These are phyloP conservation scores for Penicillium goetzii DNA, from an alignment of 495 filamentous ascomycete genomes.

Conservation along the genomic window DNA sequence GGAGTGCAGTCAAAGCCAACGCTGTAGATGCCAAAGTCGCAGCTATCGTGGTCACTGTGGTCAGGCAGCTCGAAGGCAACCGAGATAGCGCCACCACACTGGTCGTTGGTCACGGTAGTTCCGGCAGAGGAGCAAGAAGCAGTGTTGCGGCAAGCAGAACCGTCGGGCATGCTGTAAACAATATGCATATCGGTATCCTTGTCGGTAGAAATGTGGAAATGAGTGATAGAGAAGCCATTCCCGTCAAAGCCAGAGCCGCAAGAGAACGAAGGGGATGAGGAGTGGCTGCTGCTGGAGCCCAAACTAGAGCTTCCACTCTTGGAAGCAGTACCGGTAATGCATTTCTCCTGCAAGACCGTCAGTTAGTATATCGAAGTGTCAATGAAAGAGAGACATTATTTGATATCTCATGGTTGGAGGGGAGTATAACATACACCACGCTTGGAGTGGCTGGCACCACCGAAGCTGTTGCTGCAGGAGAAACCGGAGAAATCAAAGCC, in stretches of 20 bases:
- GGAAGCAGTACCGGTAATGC: constrained; percentile 27
- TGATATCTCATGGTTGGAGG: not conserved
- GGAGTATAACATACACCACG: constrained; percentile 48
- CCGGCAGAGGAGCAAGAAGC: constrained; percentile 65
- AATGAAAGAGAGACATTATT: not conserved
- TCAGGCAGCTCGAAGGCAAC: constrained; percentile 75
- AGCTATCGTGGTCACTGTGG: constrained; percentile 54
- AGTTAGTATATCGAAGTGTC: not conserved
- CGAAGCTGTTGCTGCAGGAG: constrained; percentile 60
- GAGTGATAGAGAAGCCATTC: constrained; percentile 72
- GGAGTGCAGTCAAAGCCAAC: constrained; percentile 81
- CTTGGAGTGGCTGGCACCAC: constrained; percentile 49
- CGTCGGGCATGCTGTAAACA: constrained; percentile 81
- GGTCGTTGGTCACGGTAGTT: constrained; percentile 72
- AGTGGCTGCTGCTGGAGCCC: constrained; percentile 14
- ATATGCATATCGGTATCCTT: constrained; percentile 78
- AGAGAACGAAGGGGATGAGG: constrained; percentile 60
- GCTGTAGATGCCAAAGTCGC: constrained; percentile 73
- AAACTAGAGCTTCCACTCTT: constrained; percentile 12
- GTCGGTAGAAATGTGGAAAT: constrained; percentile 71
- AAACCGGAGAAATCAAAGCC: constrained; percentile 76
- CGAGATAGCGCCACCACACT: constrained; percentile 87
- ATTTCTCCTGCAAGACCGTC: constrained; percentile 24
- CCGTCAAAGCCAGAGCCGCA: constrained; percentile 48
- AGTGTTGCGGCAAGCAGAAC: constrained; percentile 75